Base-by-base conservation (phyloP, 805 yeast genomes). In the Brettanomyces naardenensis region DNA sequence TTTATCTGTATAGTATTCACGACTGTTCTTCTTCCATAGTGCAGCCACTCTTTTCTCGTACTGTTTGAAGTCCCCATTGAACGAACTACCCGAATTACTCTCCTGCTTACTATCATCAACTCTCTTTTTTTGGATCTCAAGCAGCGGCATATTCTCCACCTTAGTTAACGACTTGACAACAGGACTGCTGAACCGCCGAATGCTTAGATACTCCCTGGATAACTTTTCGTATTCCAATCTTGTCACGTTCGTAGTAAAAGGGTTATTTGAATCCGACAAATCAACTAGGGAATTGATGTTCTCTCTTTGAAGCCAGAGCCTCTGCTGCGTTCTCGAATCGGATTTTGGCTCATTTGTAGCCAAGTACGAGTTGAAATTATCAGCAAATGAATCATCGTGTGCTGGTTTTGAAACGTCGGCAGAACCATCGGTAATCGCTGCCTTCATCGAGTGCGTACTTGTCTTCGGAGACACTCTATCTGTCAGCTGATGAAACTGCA, bases 261-360 rank as follows among this genome's bases (percentile, higher is more conserved):
- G 38, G 20, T 43, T 48, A 20, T 48, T 51, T 21, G 47, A 53
- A 44, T 48, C 59, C 37, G 49, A 63, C 37, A 78, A 58, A 53
- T 80, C 89, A 61, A 80, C 62, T 30, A 81, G 62, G 3, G 85
- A 76, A 48, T 75, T 80, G 22, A 56, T 41, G 37, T 53, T 56
- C 46, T 83, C 90, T 45, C 90, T 66, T 55, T 83, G 95, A 25
- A 86, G 62, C 95, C 95, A 85, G 36, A 87, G 67, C 44, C 79
- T 72, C 52, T 83, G 92, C 52, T 86, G 95, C 0, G 95, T 84
- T 60, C 95, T 68, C 1, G 85, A 77, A 43, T 78, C 84, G 21
- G 63, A 54, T 37, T 62, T 63, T 1, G 59, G 58, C 43, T 40
- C 58, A 46, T 44, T 49, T 37, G 43, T 60, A 61, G 38, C 71